Evolutionary conservation across 805 yeast species (phyloP).

Genomic region (Pichia exigua): DNA sequence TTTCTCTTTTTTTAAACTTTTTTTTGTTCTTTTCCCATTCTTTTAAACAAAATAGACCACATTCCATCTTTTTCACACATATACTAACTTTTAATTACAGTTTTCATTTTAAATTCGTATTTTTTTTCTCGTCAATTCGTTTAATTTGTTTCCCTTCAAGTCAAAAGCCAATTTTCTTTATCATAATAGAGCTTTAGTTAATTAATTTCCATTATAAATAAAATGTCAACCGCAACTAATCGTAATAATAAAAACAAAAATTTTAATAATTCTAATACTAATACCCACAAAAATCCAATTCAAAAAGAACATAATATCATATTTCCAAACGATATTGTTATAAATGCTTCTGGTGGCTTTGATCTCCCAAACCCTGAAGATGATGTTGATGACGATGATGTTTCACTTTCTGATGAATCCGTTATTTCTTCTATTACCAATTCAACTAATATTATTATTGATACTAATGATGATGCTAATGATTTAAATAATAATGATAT

Average conservation of each 20-base stretch:
- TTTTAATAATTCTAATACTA: neutral
- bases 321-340: slow-evolving; percentile 4
- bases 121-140: neutral
- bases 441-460: neutral
- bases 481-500: neutral
- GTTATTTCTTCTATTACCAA: neutral
- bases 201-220: too few relatives aligned
- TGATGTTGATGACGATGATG: neutral
- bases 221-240: neutral
- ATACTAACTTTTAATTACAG: neutral
- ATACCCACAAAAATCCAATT: neutral
- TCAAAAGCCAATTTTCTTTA: neutral
- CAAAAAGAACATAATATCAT: neutral
- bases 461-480: neutral
- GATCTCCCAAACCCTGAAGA: neutral
- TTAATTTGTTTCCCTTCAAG: neutral
- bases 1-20: neutral
- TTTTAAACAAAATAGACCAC: neutral
- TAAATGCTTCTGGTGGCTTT: slow-evolving; percentile 4
- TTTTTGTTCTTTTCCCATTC: neutral
- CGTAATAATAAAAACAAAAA: neutral
- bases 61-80: neutral
- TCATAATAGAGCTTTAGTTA: neutral
- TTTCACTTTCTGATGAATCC: neutral
- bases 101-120: neutral